A percentile compares a stretch with the other conserved stretches of the same genome.
phyloP scores from a whole-genome alignment of 2,329 filamentous ascomycete species.

The Corynespora cassiicola region DNA sequence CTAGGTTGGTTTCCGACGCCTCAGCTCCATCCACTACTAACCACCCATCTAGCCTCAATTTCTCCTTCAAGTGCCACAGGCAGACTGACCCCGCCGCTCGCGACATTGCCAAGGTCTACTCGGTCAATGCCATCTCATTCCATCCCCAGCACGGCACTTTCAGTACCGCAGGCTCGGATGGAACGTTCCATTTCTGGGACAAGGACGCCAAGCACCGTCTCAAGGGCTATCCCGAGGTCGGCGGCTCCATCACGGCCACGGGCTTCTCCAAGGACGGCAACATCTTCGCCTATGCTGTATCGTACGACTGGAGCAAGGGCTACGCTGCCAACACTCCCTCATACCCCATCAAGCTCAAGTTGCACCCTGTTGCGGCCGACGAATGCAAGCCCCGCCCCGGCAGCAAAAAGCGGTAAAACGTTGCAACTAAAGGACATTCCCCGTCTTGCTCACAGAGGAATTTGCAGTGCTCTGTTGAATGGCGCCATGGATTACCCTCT shows the following conservation, averaged over 20 bases:
- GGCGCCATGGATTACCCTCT: no score
- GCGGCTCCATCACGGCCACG: slow-evolving; percentile 85
- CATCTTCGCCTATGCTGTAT: slow-evolving; percentile 71
- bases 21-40: slow-evolving; percentile 14
- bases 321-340: slow-evolving; percentile 79
- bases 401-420: slow-evolving; percentile 55
- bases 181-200: slow-evolving; percentile 97
- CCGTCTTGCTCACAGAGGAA: no score
- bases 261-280: slow-evolving; percentile 87
- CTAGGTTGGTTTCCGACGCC: slow-evolving; percentile 53
- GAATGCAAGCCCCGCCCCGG: slow-evolving; percentile 59
- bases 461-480: no score
- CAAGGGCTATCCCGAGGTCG: slow-evolving; percentile 69
- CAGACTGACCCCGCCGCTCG: slow-evolving; percentile 68
- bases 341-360: slow-evolving; percentile 58
- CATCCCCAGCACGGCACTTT: slow-evolving; percentile 98
- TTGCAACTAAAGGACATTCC: no score
- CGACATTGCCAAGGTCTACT: slow-evolving; percentile 86
- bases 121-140: slow-evolving; percentile 97
- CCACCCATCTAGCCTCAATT: slow-evolving; percentile 69
- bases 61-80: slow-evolving; percentile 99
- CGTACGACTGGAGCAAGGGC: slow-evolving; percentile 99
- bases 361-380: slow-evolving; percentile 55
- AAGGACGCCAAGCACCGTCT: slow-evolving; percentile 61
- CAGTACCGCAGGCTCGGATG: slow-evolving; percentile 92